Base-by-base conservation (phyloP, 371 early-diverging fungal species). In the Lichtheimia ornata region DNA sequence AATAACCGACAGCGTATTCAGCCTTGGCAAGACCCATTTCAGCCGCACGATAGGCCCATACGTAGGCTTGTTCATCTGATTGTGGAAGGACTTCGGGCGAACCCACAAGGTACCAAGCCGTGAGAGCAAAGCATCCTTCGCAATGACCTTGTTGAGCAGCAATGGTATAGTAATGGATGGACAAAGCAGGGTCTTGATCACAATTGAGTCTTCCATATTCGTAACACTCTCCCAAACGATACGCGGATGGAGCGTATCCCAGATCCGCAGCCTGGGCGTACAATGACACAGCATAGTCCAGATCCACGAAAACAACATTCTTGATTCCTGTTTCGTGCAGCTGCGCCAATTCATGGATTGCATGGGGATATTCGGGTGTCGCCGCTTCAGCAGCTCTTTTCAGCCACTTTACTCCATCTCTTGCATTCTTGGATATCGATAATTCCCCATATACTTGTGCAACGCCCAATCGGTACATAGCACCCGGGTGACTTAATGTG, bases 91-190 rank as follows among this genome's bases (percentile, higher is more conserved):
- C 85, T 2, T 88, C 88, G 12, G 79, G 78, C 5, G 88, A 88
- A 9, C 96, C 96, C 0, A 94, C 92, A 18, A 95, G 67, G 67
- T 94, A 95, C 94, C 94, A 95, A 43, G 93, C 92, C 0, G 94
- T 89, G 35, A 95, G 72, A 7, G 93, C 92, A 62, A 95, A 88
- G 62, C 93, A 89, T 13, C 94, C 94, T 61, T 94, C 94, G 0
- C 91, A 87, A 61, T 96, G 92, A n/a, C 93, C 91, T 64, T 93
- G 89, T 63, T 92, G 88, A 12, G 97, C 95, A 0, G 95, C 93
- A 62, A 89, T 74, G 4, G 86, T 83, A 56, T 90, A 91, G 60
- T 84, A 91, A 58, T 86, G 88, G 58, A 91, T 86, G 12, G 87
- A 86, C 27, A 84, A 69, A 18, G 84, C 85, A 14, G 90, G 82